Percentiles rank a stretch among this genome's conserved stretches.
Evolutionary conservation across 2,329 filamentous ascomycete genomes (phyloP).

Genomic region (Aspergillus nomiae): DNA sequence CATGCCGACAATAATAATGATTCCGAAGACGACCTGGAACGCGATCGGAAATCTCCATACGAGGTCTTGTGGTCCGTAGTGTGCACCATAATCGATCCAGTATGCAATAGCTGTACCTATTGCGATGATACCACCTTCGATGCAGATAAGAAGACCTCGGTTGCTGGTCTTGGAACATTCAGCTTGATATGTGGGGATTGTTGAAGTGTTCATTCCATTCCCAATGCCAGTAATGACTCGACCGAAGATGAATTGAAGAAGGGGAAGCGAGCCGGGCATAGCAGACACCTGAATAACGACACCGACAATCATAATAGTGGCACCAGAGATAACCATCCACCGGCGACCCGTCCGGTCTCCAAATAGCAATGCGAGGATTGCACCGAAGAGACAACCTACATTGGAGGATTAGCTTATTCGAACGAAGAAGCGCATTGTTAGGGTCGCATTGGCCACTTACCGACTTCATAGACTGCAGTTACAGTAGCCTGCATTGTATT

Average conservation of each 20-base stretch:
- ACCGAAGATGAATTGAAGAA: conserved; percentile 23
- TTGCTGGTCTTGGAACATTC: conserved; percentile 22
- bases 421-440: not conserved
- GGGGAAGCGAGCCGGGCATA: conserved; percentile 13
- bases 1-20: conserved; percentile 22
- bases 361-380: conserved; percentile 18
- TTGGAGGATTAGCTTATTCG: not conserved
- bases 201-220: conserved; percentile 24
- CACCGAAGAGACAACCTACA: conserved; percentile 16
- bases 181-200: conserved; percentile 23
- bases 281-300: conserved; percentile 22
- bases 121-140: conserved; percentile 21
- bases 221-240: conserved; percentile 24
- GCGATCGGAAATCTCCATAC: conserved; percentile 23
- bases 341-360: conserved; percentile 19
- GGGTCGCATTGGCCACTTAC: not conserved
- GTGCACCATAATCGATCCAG: conserved; percentile 23
- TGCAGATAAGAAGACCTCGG: conserved; percentile 21
- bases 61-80: conserved; percentile 13
- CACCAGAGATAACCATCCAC: conserved; percentile 17
- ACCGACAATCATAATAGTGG: conserved; percentile 19
- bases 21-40: conserved; percentile 20
- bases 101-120: conserved; percentile 21
- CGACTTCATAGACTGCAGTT: conserved; percentile 16
- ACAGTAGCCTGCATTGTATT: conserved; percentile 16